phyloP scores from a whole-genome alignment of 2,329 filamentous ascomycete species.

The Didymella lethalis region DNA sequence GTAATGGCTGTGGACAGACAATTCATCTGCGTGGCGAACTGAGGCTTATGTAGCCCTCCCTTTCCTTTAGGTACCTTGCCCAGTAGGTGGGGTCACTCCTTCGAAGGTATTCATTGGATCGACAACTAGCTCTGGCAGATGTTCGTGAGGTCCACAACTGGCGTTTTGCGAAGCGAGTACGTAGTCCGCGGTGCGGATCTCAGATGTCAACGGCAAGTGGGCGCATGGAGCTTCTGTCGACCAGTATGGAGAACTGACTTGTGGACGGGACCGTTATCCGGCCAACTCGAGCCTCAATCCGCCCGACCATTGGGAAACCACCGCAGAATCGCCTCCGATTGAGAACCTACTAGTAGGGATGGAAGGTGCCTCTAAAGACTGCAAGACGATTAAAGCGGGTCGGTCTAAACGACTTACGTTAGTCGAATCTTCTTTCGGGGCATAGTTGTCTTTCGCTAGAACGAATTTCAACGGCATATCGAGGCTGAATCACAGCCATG shows the following conservation, averaged over 20 bases:
- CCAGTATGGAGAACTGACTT: not conserved
- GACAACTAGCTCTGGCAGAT: not conserved
- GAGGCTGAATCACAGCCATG: constrained; percentile 5
- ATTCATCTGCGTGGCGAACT: not conserved
- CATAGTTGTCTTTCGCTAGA: no score
- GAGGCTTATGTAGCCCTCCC: constrained; percentile 11
- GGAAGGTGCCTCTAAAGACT: no score
- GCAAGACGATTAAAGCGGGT: no score
- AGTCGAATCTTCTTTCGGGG: no score
- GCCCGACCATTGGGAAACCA: not conserved
- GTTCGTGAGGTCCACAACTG: constrained; percentile 6
- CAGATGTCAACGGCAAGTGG: not conserved
- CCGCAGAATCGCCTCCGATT: no score
- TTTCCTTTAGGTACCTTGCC: not conserved
- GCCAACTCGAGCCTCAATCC: not conserved
- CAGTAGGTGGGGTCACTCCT: not conserved
- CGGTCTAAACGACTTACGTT: no score
- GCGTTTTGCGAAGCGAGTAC: constrained; percentile 6
- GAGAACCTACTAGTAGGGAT: no score
- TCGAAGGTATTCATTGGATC: constrained; percentile 1
- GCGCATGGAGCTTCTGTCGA: not conserved
- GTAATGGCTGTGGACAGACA: not conserved
- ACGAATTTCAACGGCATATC: not conserved
- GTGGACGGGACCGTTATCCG: not conserved
- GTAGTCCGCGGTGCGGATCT: not conserved